Evolutionary conservation across 805 yeast species (phyloP).

Genomic region (Wickerhamomyces ciferrii): DNA sequence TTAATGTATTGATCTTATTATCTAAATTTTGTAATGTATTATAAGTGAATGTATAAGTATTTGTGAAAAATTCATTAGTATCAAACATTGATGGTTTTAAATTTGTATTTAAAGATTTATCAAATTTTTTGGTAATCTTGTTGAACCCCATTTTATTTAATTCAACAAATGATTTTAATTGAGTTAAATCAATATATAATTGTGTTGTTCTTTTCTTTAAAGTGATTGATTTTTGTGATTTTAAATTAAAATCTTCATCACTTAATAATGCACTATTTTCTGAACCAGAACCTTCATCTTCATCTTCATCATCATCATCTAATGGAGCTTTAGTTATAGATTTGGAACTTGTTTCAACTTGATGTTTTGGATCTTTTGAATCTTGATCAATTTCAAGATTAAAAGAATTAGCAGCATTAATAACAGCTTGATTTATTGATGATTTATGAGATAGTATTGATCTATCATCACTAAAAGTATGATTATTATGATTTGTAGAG

Average conservation of each 20-base stretch:
- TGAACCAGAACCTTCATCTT: slow-evolving; percentile 33
- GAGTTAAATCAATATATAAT: slow-evolving; percentile 69
- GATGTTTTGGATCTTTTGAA: slow-evolving; percentile 1
- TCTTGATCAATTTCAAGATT: slow-evolving; percentile 15
- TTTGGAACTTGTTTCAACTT: background rate
- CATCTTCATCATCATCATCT: slow-evolving; percentile 32
- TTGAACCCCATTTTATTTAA: slow-evolving; percentile 82
- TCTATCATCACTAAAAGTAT: slow-evolving; percentile 16
- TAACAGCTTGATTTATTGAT: slow-evolving; percentile 14
- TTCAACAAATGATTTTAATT: slow-evolving; percentile 78
- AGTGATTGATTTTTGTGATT: slow-evolving; percentile 53
- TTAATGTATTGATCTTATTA: slow-evolving; percentile 43
- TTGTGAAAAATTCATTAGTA: slow-evolving; percentile 35
- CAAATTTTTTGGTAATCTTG: slow-evolving; percentile 86
- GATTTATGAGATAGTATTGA: slow-evolving; percentile 14
- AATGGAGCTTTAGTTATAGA: slow-evolving; percentile 2
- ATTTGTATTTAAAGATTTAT: slow-evolving; percentile 62
- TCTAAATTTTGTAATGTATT: slow-evolving; percentile 46
- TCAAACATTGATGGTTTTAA: slow-evolving; percentile 45
- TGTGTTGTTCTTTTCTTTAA: slow-evolving; percentile 59
- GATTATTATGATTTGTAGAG: slow-evolving; percentile 16
- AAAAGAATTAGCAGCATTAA: slow-evolving; percentile 14
- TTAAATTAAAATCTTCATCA: slow-evolving; percentile 43
- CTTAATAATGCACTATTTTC: slow-evolving; percentile 44
- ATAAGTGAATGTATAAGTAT: slow-evolving; percentile 51